These are phyloP conservation scores for Penicillium sumatraense DNA, from an alignment of 2,329 filamentous ascomycete species.

Conservation along the genomic window DNA sequence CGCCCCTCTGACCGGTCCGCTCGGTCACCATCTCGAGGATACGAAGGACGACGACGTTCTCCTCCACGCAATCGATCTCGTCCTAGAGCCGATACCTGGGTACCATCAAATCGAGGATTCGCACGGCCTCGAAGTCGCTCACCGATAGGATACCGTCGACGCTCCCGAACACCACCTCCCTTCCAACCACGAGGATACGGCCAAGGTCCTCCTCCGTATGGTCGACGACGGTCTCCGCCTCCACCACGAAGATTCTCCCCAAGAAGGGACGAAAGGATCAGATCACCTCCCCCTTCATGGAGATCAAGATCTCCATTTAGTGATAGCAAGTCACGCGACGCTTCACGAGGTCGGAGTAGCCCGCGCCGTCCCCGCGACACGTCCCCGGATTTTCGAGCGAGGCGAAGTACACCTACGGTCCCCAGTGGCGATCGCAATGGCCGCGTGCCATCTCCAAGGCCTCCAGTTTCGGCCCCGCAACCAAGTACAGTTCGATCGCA, in stretches of 20 bases:
- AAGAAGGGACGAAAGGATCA: slow-evolving; percentile 42
- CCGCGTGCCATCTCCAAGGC: slow-evolving; percentile 33
- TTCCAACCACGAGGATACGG: slow-evolving; percentile 42
- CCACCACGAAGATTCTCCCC: slow-evolving; percentile 48
- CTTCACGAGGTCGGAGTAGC: slow-evolving; percentile 36
- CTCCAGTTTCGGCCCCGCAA: slow-evolving; percentile 6
- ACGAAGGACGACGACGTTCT: slow-evolving; percentile 39
- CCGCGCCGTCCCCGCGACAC: slow-evolving; percentile 42
- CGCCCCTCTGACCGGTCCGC: slow-evolving; percentile 40
- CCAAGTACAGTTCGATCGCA: slow-evolving; percentile 54
- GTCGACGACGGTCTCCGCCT: slow-evolving; percentile 42
- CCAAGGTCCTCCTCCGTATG: slow-evolving; percentile 34
- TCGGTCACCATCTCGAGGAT: slow-evolving; percentile 42
- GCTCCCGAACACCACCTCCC: slow-evolving; percentile 48
- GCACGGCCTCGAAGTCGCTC: slow-evolving; percentile 49
- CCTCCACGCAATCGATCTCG: slow-evolving; percentile 44
- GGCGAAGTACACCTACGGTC: slow-evolving; percentile 39
- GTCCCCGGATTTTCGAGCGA: slow-evolving; percentile 40
- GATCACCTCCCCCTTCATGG: slow-evolving; percentile 41
- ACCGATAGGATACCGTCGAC: slow-evolving; percentile 44
- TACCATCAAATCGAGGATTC: slow-evolving; percentile 39
- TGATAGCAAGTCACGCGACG: slow-evolving; percentile 35
- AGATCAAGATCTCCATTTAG: slow-evolving; percentile 46
- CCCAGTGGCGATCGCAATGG: slow-evolving; percentile 33
- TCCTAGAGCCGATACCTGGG: slow-evolving; percentile 49